Evolutionary conservation across 2,329 filamentous ascomycete species (phyloP), one percentile per base, ranked within the genome.

Genomic region (Fusarium siculi): DNA sequence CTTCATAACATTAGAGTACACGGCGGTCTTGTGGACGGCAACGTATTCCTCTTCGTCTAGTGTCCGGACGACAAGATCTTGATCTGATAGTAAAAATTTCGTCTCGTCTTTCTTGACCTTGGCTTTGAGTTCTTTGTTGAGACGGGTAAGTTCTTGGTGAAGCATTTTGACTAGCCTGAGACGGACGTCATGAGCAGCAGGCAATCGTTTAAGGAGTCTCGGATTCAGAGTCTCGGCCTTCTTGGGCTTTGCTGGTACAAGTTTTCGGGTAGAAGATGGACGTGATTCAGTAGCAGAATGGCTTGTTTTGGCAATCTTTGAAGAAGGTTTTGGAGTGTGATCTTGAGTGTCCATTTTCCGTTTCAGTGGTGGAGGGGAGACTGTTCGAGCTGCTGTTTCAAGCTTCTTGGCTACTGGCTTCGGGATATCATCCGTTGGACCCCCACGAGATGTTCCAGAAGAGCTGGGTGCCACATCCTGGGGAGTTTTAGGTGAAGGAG

Each of bases 1-100:
- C 79, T 95, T 97, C 80, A 98, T 90, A 32, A 95, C 85, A 76
- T 97, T 97, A 12, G 88, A 85, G 78, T 99, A 99, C 34, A 98
- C 90, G 1, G 87, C 82, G 4, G 87, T 83, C 67, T 92, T 92
- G 21, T 91, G 90, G 18, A 85, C 86, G 2, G 95, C 95, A 12
- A 90, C 84, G 40, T 89, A 89, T 79, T 97, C 91, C 82, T 99
- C 97, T 68, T 95, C 90, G 74, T 96, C 92, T 4, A 96, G 84
- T 1, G 90, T 89, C 68, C 90, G 85, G 73, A 87, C 89, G 69
- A 95, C 92, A 28, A 95, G 85, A 50, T 91, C 88, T 77, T 93
- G 90, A 3, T 90, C 85, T 2, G 87, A 88, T 52, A 94, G 80
- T 21, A 91, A 77, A 5, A 93, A 83, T 44, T 80, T 79, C 46